Base-by-base conservation (phyloP, 1,284 basidiomycete species). In the Ceratobasidium sp. region DNA sequence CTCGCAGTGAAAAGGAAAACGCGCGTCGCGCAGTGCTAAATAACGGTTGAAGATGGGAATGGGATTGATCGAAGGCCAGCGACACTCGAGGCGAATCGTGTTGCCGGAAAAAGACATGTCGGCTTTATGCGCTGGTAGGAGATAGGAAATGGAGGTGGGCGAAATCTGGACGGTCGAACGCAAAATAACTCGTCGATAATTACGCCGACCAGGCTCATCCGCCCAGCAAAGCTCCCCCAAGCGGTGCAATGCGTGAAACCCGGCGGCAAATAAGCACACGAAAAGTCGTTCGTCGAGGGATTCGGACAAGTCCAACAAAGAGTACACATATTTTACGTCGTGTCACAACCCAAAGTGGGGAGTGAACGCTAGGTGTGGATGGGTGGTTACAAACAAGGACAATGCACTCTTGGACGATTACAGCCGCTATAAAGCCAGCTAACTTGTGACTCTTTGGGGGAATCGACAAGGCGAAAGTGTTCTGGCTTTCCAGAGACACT, bases 21-120 rank as follows among this genome's bases (percentile, higher is more conserved):
- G 73, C 0, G 23, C 23, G 66, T 81, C 80, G 14, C 79, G 77
- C 2, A 72, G 73, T 0, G 30, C 2, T 1, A 80, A 59, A 79
- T 76, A 46, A 78, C 41, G 62, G 3, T 11, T 16, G 66, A 80
- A 79, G 14, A 64, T 23, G 0, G 58, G 18, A 50, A 73, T 16
- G 0, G 78, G 77, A 35, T 78, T 75, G 26, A 50, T 21, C 5
- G 21, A 35, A 4, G 46, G 57, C n/a, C 26, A 16, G 0, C 44
- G 59, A 0, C 46, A 11, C n/a, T 66, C 73, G 50, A 76, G 59
- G 9, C 73, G 26, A 18, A 82, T 69, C 1, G 18, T 44, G 59
- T 79, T 81, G 0, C 82, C 82, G 59, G 81, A 76, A 70, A 80
- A 83, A 35, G 79, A 77, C 0, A 61, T 64, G 72, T 82, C 81